These are phyloP conservation scores for Trametes cinnabarina DNA, from an alignment of 768 basidiomycete species.

Conservation along the genomic window DNA sequence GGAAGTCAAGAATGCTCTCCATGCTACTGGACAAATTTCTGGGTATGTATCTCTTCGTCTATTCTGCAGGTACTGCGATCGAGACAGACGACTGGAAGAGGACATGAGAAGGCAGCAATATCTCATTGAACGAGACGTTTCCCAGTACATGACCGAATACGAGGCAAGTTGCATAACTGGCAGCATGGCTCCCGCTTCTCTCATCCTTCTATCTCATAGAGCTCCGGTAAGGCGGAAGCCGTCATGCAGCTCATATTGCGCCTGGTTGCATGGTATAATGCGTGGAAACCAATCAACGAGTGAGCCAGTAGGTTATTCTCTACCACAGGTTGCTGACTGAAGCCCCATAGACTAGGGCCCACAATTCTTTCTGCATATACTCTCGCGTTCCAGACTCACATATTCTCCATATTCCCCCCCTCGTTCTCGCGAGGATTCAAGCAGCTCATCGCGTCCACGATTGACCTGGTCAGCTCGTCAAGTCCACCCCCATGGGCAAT, in stretches of 20 bases:
- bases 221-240: conserved; percentile 43
- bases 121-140: conserved; percentile 61
- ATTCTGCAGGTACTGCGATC: neutral
- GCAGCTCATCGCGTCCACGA: conserved; percentile 57
- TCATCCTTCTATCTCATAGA: conserved; percentile 32
- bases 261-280: conserved; percentile 67
- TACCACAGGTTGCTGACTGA: neutral
- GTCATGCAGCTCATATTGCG: conserved; percentile 56
- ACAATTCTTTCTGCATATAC: conserved; percentile 62
- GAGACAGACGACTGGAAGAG: conserved; percentile 40
- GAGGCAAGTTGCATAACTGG: conserved; percentile 43
- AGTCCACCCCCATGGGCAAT: conserved; percentile 25
- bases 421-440: conserved; percentile 70
- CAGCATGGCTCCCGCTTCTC: neutral
- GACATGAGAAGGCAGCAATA: conserved; percentile 58
- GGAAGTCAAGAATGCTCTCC: conserved; percentile 57
- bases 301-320: conserved; percentile 2
- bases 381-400: conserved; percentile 67
- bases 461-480: conserved; percentile 27
- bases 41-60: conserved; percentile 40
- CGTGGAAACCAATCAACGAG: conserved; percentile 73
- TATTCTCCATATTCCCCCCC: conserved; percentile 70
- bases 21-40: conserved; percentile 70
- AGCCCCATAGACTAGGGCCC: conserved; percentile 58
- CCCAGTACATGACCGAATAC: conserved; percentile 55